These are phyloP conservation scores for Thecamonas trahens DNA, from an alignment of 78 protist species.

Conservation along the genomic window DNA sequence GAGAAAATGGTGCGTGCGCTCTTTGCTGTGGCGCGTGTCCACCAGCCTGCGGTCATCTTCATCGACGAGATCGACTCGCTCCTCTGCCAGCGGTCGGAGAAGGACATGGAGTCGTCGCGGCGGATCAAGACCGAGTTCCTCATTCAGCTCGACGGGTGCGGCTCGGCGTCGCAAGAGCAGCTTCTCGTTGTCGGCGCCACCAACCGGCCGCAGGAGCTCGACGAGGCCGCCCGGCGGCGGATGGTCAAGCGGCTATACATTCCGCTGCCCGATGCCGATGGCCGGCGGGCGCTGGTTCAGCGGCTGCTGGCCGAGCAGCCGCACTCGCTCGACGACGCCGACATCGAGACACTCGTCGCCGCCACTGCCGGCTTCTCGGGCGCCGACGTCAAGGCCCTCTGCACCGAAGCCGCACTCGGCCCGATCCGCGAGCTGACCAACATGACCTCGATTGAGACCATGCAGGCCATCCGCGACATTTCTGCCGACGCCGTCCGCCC, in stretches of 20 bases:
- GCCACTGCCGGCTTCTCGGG: constrained; percentile 37
- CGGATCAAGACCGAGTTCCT: constrained; percentile 87
- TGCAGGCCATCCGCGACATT: too few species aligned
- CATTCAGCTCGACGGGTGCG: constrained; percentile 76
- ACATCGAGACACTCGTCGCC: neutral
- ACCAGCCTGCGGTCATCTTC: constrained; percentile 73
- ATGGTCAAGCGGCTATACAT: constrained; percentile 54
- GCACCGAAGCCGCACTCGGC: constrained; percentile 57
- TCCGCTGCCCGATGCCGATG: constrained; percentile 64
- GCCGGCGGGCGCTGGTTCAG: constrained; percentile 33
- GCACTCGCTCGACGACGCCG: neutral
- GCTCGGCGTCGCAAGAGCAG: constrained; percentile 13
- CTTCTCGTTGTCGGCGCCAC: constrained; percentile 54
- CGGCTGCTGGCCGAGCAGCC: neutral
- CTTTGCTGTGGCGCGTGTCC: constrained; percentile 69
- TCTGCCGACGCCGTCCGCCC: too few species aligned
- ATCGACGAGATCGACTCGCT: constrained; percentile 90
- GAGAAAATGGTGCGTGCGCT: constrained; percentile 83
- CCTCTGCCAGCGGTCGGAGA: constrained; percentile 39
- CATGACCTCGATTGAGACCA: too few species aligned
- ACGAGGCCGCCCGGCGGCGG: constrained; percentile 80
- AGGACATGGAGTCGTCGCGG: constrained; percentile 65
- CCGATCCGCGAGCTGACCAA: constrained; percentile 44
- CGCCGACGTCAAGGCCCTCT: constrained; percentile 36
- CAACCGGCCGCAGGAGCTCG: constrained; percentile 72